A percentile compares a stretch with the other conserved stretches of the same genome.
These are phyloP conservation scores for Chytridium lagenaria DNA, from an alignment of 371 early-diverging fungal species.

Conservation along the genomic window DNA sequence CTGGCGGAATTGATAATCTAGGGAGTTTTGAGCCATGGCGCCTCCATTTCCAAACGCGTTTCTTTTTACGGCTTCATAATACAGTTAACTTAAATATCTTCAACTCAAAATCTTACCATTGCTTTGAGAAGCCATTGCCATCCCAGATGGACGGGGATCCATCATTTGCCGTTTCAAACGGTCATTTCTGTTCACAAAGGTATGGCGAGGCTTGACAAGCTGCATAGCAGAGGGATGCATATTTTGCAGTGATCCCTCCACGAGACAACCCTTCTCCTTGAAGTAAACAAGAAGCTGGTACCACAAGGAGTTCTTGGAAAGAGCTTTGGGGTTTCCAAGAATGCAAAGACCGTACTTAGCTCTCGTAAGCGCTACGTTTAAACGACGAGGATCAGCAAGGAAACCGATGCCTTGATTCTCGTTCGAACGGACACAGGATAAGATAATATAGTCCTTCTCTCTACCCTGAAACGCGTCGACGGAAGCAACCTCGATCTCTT, in stretches of 20 bases:
- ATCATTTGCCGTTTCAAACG: constrained; percentile 16
- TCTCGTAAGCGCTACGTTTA: constrained; percentile 98
- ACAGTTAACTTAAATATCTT: background rate
- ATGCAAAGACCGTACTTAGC: constrained; percentile 95
- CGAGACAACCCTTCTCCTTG: constrained; percentile 88
- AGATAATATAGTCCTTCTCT: constrained; percentile 99
- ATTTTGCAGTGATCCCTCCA: constrained; percentile 93
- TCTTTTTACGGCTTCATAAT: constrained; percentile 3
- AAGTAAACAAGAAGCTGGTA: constrained; percentile 92
- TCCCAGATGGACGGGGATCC: constrained; percentile 23
- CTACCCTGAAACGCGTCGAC: constrained; percentile 99
- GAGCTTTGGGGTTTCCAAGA: constrained; percentile 95
- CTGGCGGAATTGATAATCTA: background rate
- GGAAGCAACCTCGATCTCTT: constrained; percentile 96
- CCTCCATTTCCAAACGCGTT: constrained; percentile 9
- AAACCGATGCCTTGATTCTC: constrained; percentile 98
- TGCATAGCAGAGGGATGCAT: constrained; percentile 86
- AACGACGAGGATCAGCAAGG: constrained; percentile 94
- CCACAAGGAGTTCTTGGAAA: constrained; percentile 94
- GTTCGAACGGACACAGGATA: constrained; percentile 97
- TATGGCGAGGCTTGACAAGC: constrained; percentile 71
- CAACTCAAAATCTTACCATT: constrained; percentile 4
- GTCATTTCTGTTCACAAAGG: background rate
- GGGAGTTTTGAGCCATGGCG: background rate
- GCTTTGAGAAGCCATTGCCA: background rate